Evolutionary conservation across 2,329 filamentous ascomycete genomes (phyloP), one percentile per base, ranked within the genome.

Genomic region (Exserohilum rostratum): DNA sequence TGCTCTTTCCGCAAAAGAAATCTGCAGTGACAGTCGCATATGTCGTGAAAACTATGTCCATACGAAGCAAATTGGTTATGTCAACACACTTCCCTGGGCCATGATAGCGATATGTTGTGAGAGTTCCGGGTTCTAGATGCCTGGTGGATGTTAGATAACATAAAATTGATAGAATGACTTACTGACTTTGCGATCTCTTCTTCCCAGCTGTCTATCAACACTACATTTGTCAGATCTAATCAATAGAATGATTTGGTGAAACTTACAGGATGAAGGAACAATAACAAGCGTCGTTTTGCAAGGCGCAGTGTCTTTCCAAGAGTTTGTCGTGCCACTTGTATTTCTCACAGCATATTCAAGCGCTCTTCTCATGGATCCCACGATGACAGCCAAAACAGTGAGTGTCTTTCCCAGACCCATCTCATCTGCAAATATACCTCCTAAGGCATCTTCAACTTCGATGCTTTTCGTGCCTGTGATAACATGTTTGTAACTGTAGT

Each of bases 381-480:
- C 64, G 17, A 84, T 76, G 0, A 84, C 66, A 0, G 82, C 79
- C 9, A 86, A 74, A 0, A 82, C 78, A 2, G 81, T 81, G 6
- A 85, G 72, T 0, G 83, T 80, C 60, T 87, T 87, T 0, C 84
- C 84, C 74, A 86, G 78, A 0, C 84, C 84, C 83, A 86, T 86
- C 53, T 86, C 83, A 61, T 87, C 84, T 0, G 83, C 83, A 2
- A 86, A 61, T n/a, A 87, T 81, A 0, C 82, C 82, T 33, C 73
- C 79, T n/a, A 22, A n/a, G 15, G 12, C 17, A 22, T 52, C 57
- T 3, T 71, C 63, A 17, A 64, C 48, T 18, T 63, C 56, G 25
- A 44, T 52, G 25, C 46, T 54, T 27, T 65, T 64, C 4, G 49
- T 18, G 2, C 88, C 88, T 12, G 90, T 96, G 62, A 97, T 91